phyloP scores from a whole-genome alignment of 2,329 filamentous ascomycete genomes.

The Cercospora sp. region DNA sequence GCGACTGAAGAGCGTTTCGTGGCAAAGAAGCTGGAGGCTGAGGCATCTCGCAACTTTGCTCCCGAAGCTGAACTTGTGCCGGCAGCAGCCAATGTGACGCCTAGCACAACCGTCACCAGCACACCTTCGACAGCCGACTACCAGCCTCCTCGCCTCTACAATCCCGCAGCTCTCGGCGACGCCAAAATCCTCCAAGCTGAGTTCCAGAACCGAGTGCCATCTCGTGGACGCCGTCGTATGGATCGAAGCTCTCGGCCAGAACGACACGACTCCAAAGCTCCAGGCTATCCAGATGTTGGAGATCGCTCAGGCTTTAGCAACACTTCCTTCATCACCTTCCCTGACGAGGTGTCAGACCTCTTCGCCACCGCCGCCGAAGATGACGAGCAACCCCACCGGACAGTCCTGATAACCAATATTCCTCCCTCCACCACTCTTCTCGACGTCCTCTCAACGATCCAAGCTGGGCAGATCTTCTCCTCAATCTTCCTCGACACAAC shows the following conservation, averaged over 20 bases:
- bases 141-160: slow-evolving; percentile 4
- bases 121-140: not conserved
- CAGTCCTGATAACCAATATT: slow-evolving; percentile 30
- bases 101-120: not conserved
- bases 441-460: slow-evolving; percentile 28
- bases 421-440: slow-evolving; percentile 22
- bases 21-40: not conserved
- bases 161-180: not conserved
- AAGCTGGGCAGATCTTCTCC: slow-evolving; percentile 25
- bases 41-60: not conserved
- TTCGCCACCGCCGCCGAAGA: slow-evolving; percentile 6
- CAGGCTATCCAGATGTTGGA: too few relatives aligned
- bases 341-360: slow-evolving; percentile 9
- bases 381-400: slow-evolving; percentile 18
- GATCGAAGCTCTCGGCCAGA: not conserved
- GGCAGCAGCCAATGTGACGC: not conserved
- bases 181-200: not conserved
- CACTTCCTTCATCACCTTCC: not conserved
- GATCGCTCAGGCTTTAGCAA: not conserved
- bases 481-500: slow-evolving; percentile 23
- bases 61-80: not conserved
- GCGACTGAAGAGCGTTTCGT: not conserved
- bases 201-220: not conserved
- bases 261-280: slow-evolving; percentile 3
- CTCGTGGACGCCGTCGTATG: not conserved